Base-by-base conservation (phyloP, 1,284 basidiomycete genomes). In the Ustilago sp. region DNA sequence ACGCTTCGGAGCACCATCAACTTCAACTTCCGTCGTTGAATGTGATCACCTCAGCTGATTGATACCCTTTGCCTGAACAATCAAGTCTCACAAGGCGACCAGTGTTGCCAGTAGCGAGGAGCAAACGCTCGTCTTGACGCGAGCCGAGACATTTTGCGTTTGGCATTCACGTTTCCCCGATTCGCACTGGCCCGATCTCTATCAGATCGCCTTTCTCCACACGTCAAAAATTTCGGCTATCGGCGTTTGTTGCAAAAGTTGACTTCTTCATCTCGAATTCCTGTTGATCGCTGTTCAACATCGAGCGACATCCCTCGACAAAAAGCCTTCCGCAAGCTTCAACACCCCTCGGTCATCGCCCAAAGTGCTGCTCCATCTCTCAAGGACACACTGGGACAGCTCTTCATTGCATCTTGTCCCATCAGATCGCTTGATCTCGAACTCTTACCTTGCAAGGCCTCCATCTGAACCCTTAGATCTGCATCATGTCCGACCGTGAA, bases 401-500 rank as follows among this genome's bases (percentile, higher is more conserved):
- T 36, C 43, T 19, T 32, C 12, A 28, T 48, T 38, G 43, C 57
- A 36, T n/a, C 28, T 48, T 32, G 32, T 35, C 19, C 17, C 32
- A 19, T 38, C 17, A 12, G 11, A 31, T 32, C 5, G 32, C 45
- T 36, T 9, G n/a, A 36, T 23, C 43, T 38, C 12, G 47, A 34
- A 34, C 11, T 12, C 32, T 13, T 45, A 3, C 36, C 19, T 31
- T 15, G 43, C 34, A 17, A 19, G 6, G 34, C 19, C 32, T 31
- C 34, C 43, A 48, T 13, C 31, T 32, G 48, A 19, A 59, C 17
- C n/a, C 31, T 45, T 28, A 31, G 54, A 45, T 17, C 9, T 38
- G 28, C 65, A 70, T 15, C 41, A 82, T 82, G 80, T 82, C 80
- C 39, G 80, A 82, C 68, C 76, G 73, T 56, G 80, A 80, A 56